These are phyloP conservation scores for Xylaria sp. DNA, from an alignment of 2,329 filamentous ascomycete genomes.

Conservation along the genomic window DNA sequence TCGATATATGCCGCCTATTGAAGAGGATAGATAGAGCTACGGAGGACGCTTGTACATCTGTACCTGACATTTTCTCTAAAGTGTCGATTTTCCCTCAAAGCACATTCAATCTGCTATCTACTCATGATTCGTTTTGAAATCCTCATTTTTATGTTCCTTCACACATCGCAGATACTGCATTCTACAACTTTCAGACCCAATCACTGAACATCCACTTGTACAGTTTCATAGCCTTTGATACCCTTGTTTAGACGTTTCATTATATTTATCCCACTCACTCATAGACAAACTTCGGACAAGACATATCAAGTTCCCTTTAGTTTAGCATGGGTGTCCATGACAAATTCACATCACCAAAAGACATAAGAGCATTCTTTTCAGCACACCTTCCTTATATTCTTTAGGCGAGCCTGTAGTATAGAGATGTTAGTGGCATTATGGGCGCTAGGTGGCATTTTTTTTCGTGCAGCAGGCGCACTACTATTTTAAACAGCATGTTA, in stretches of 20 bases:
- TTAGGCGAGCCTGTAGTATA: conserved; percentile 4
- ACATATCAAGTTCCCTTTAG: not conserved
- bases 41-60: not conserved
- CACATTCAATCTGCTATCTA: conserved; percentile 1
- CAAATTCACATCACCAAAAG: conserved; percentile 1
- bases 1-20: not conserved
- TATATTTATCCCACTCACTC: not conserved
- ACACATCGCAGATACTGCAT: not conserved
- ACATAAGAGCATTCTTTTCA: conserved; percentile 1
- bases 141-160: not conserved
- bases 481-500: conserved; percentile 4
- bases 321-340: not conserved
- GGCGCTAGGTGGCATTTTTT: conserved; percentile 19
- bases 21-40: not conserved
- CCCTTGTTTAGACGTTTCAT: conserved; percentile 25
- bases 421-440: conserved; percentile 23
- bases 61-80: not conserved
- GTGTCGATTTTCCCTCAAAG: not conserved
- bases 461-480: not conserved
- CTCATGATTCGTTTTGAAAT: not conserved
- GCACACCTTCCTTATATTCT: not conserved
- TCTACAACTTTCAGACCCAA: not conserved
- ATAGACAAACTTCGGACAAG: conserved; percentile 19
- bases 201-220: conserved; percentile 11
- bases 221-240: conserved; percentile 35